Percentiles rank a stretch among this genome's conserved stretches.
Evolutionary conservation across 768 basidiomycete genomes (phyloP).

Genomic region (Lentinula raphanica): DNA sequence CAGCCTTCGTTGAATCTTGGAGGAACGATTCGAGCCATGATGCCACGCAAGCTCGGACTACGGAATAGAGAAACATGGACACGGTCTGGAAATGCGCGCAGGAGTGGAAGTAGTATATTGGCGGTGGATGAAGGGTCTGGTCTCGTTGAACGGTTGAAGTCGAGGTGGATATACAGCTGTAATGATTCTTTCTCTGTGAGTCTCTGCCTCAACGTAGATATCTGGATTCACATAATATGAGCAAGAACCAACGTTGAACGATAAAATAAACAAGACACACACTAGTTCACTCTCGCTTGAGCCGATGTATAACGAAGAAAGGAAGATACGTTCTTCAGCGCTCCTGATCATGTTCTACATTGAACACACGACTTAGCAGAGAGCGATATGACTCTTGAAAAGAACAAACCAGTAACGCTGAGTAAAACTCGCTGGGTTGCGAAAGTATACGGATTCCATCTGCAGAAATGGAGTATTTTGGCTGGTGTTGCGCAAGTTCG

Average conservation of each 20-base stretch:
- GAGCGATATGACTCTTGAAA: background rate
- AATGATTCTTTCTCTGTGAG: constrained; percentile 57
- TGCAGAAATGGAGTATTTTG: constrained; percentile 41
- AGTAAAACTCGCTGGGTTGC: constrained; percentile 57
- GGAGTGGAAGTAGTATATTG: constrained; percentile 64
- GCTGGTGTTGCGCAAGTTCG: constrained; percentile 35
- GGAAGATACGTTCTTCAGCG: constrained; percentile 77
- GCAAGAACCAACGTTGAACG: background rate
- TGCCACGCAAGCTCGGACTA: constrained; percentile 76
- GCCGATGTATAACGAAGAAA: constrained; percentile 89
- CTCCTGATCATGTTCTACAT: constrained; percentile 66
- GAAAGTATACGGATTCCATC: constrained; percentile 48
- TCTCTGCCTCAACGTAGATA: constrained; percentile 58
- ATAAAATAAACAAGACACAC: constrained; percentile 24
- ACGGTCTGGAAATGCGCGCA: constrained; percentile 50
- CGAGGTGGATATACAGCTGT: constrained; percentile 67
- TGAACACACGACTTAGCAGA: background rate
- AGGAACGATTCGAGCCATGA: constrained; percentile 75
- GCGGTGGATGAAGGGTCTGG: constrained; percentile 67
- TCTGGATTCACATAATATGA: constrained; percentile 36
- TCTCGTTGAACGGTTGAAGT: constrained; percentile 75
- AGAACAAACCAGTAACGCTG: constrained; percentile 44
- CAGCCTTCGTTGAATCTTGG: constrained; percentile 96
- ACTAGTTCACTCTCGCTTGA: constrained; percentile 76
- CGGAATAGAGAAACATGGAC: constrained; percentile 80